Evolutionary conservation across 2,329 filamentous ascomycete genomes (phyloP), one percentile per base, ranked within the genome.

Genomic region (Dryadomyces quercivorus): DNA sequence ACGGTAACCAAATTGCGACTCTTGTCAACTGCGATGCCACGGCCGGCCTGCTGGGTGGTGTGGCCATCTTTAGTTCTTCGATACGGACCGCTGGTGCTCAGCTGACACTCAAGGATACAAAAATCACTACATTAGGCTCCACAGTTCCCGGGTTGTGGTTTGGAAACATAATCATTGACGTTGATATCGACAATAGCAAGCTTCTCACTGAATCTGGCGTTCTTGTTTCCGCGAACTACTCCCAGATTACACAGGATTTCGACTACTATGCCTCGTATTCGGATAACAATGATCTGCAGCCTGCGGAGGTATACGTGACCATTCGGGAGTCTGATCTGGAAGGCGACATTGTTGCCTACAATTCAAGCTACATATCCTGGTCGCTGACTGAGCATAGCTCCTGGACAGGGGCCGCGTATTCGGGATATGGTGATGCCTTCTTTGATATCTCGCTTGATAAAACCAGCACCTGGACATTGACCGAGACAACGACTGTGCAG

Each of bases 221-320:
- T 5, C 53, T 57, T 0, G 50, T 57, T 3, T 31, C 40, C 1
- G 55, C 55, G 31, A 57, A 57, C 50, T 57, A 57, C 47, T 57
- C 55, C 3, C 55, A 57, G 50, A 53, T 57, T 45, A 57, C 55
- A 1, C 55, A 57, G 50, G 55, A 55, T 31, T 57, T 57, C 36
- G 55, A 57, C 46, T 55, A 55, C 22, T 57, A 57, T 15, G 55
- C 55, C 1, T 50, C 46, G 1, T 57, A 57, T 20, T 7, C 31
- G 16, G 55, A 57, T 45, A 57, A 57, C 55, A 50, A 16, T 31
- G 40, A 18, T 15, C 38, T 57, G 31, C 21, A 15, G n/a, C 55
- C 55, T 1, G 52, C 55, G 9, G 42, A 47, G 21, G 55, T 55
- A 1, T 43, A 9, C 7, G 46, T 22, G 2, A 47, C n/a, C 6